A percentile compares a stretch with the other conserved stretches of the same genome.
These are phyloP conservation scores for Hypoxylon sp. DNA, from an alignment of 2,329 filamentous ascomycete species.

Conservation along the genomic window DNA sequence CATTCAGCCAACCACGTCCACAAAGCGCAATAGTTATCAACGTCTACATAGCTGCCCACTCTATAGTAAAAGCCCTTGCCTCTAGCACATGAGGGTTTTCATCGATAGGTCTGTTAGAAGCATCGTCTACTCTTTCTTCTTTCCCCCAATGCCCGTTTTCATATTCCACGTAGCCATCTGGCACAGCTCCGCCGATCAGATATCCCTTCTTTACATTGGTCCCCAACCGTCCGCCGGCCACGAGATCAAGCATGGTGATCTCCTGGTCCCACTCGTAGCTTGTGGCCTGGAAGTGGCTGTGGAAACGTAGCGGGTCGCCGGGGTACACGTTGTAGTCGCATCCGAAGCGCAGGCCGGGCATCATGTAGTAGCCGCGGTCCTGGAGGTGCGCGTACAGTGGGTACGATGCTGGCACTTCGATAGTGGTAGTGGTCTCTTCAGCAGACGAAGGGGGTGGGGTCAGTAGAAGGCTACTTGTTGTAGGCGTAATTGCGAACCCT, in stretches of 20 bases:
- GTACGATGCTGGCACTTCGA: slow-evolving; percentile 62
- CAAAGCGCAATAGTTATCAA: background rate
- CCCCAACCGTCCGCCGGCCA: slow-evolving; percentile 85
- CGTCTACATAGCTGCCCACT: slow-evolving; percentile 90
- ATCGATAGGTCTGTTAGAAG: too few species aligned
- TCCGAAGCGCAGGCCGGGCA: slow-evolving; percentile 91
- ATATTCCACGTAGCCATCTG: slow-evolving; percentile 41
- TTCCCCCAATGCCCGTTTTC: slow-evolving; percentile 21
- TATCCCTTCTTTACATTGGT: slow-evolving; percentile 98
- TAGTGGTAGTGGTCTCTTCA: slow-evolving; percentile 6
- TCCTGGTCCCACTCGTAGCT: slow-evolving; percentile 87
- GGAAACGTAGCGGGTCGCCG: slow-evolving; percentile 91
- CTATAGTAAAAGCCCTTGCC: slow-evolving; percentile 82
- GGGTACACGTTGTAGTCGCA: slow-evolving; percentile 96
- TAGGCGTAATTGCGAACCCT: slow-evolving; percentile 46
- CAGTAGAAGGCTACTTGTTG: slow-evolving; percentile 48
- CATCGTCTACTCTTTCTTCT: background rate
- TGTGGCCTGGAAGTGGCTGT: slow-evolving; percentile 92
- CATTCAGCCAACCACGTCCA: too few species aligned
- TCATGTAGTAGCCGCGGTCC: slow-evolving; percentile 81
- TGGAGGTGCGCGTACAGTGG: slow-evolving; percentile 85
- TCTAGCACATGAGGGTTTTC: slow-evolving; percentile 42
- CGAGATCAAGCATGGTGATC: slow-evolving; percentile 83
- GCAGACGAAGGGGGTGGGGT: slow-evolving; percentile 5
- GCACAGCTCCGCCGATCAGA: slow-evolving; percentile 76